These are phyloP conservation scores for Peniophora sp. DNA, from an alignment of 1,284 basidiomycete species.

Conservation along the genomic window DNA sequence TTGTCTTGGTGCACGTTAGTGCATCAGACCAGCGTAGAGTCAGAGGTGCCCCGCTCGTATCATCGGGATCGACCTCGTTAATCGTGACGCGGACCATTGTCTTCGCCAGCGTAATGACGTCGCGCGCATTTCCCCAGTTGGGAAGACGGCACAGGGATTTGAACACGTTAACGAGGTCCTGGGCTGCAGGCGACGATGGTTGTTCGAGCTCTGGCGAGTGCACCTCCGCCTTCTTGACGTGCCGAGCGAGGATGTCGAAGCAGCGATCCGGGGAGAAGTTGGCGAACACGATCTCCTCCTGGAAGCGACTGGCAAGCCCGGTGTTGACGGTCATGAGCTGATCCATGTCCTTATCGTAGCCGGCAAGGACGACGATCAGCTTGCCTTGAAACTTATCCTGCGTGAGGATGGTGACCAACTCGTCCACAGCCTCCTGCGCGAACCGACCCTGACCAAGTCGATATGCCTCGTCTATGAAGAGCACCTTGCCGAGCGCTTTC, in stretches of 20 bases:
- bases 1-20: conserved; percentile 18
- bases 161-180: conserved; percentile 28
- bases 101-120: conserved; percentile 37
- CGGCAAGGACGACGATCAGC: conserved; percentile 58
- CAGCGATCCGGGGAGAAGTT: conserved; percentile 45
- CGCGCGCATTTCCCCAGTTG: conserved; percentile 57
- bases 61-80: conserved; percentile 7
- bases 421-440: conserved; percentile 61
- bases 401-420: conserved; percentile 56
- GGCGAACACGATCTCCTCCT: conserved; percentile 46
- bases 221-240: conserved; percentile 36
- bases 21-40: conserved; percentile 19
- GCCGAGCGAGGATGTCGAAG: conserved; percentile 37
- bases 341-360: conserved; percentile 63
- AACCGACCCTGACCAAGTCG: conserved; percentile 49
- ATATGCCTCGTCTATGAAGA: conserved; percentile 65
- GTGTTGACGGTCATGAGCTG: conserved; percentile 45
- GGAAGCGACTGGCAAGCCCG: conserved; percentile 63
- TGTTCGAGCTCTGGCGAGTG: conserved; percentile 28
- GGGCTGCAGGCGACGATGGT: conserved; percentile 20
- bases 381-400: conserved; percentile 46
- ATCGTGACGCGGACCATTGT: conserved; percentile 31
- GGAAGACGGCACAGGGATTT: conserved; percentile 32
- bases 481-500: conserved; percentile 52
- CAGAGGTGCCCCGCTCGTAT: conserved; percentile 7